These are phyloP conservation scores for Hura crepitans DNA, from an alignment of 441 rosid genomes.

Conservation along the genomic window DNA sequence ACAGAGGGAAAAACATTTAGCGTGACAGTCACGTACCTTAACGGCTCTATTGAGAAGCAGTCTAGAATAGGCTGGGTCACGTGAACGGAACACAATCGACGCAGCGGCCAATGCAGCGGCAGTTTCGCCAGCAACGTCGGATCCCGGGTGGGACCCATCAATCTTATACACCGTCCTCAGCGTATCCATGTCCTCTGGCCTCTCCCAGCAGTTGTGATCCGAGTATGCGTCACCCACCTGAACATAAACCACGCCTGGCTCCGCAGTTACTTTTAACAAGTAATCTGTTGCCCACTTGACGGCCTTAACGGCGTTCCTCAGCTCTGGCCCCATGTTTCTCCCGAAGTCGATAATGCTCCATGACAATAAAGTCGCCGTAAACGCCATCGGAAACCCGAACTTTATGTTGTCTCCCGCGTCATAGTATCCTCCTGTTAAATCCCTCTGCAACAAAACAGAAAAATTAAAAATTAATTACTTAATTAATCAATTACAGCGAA, in stretches of 20 bases:
- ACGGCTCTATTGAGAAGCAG: conserved; percentile 53
- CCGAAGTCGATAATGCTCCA: conserved; percentile 95
- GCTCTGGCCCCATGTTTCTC: conserved; percentile 67
- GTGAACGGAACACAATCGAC: conserved; percentile 58
- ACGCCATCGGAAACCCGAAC: no score
- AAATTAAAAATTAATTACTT: no score
- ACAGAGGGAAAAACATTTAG: no score
- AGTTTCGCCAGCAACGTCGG: conserved; percentile 69
- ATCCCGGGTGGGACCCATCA: no score
- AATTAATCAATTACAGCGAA: no score
- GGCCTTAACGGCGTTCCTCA: conserved; percentile 56
- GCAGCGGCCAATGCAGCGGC: conserved; percentile 73
- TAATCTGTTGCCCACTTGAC: conserved; percentile 78
- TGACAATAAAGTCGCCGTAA: conserved; percentile 63
- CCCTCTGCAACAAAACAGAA: no score
- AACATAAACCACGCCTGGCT: conserved; percentile 69
- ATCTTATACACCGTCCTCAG: no score
- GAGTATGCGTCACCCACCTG: conserved; percentile 55
- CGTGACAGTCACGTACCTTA: no score
- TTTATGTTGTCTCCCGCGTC: no score
- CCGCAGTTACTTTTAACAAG: conserved; percentile 63
- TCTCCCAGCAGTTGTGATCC: conserved; percentile 65
- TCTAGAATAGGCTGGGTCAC: conserved; percentile 55
- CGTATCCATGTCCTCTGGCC: conserved; percentile 69
- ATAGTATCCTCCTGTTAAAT: no score